Conservation (phyloP, 371 early-diverging fungal genomes). For the Lichtheimia ramosa region DNA sequence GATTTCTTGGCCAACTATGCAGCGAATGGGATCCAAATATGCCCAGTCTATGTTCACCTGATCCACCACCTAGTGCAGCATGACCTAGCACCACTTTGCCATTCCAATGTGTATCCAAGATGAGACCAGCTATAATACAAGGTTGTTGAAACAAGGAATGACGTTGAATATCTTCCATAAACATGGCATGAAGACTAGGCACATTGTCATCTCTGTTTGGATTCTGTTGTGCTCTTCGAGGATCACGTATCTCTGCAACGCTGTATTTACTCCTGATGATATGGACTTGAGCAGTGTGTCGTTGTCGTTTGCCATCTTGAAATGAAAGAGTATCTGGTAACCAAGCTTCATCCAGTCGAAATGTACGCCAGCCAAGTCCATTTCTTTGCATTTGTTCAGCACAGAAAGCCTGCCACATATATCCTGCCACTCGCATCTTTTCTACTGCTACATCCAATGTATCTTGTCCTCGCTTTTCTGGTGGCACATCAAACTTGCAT, state of each 20-base stretch:
- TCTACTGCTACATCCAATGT: slow-evolving; percentile 48
- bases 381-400: slow-evolving; percentile 69
- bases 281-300: slow-evolving; percentile 61
- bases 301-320: slow-evolving; percentile 27
- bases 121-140: slow-evolving; percentile 52
- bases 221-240: slow-evolving; percentile 60
- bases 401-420: slow-evolving; percentile 76
- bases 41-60: slow-evolving; percentile 45
- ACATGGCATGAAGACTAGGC: slow-evolving; percentile 45
- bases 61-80: slow-evolving; percentile 68
- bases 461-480: slow-evolving; percentile 46
- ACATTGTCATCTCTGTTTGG: slow-evolving; percentile 29
- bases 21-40: slow-evolving; percentile 70
- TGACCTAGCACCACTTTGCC: slow-evolving; percentile 55
- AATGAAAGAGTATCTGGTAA: slow-evolving; percentile 49
- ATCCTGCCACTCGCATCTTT: slow-evolving; percentile 63
- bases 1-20: slow-evolving; percentile 64
- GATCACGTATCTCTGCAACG: slow-evolving; percentile 56
- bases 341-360: slow-evolving; percentile 63
- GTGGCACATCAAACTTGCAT: slow-evolving; percentile 60
- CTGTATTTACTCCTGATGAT: slow-evolving; percentile 52
- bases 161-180: slow-evolving; percentile 43
- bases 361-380: slow-evolving; percentile 59
- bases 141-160: slow-evolving; percentile 39
- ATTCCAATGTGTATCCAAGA: slow-evolving; percentile 66